Base-by-base conservation (phyloP, 129 eudicot species). In the Silybum marianum region DNA sequence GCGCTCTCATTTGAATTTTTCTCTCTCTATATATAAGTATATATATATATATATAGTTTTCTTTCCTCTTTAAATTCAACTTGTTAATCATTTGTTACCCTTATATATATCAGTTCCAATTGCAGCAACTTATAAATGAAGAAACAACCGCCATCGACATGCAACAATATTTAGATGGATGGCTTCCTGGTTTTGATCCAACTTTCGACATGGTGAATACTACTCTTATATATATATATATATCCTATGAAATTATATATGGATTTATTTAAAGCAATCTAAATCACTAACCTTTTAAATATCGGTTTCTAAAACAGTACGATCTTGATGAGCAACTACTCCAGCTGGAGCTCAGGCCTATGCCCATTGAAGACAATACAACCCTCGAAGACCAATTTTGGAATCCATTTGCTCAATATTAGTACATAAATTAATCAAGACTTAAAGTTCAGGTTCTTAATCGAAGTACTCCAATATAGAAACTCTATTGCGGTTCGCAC, bases 291-390 rank as follows among this genome's bases (percentile, higher is more conserved):
- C 28, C 4, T 65, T 22, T 69, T 65, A 10, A 9, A 22, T 22
- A 23, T 23, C 10, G 69, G 22, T 23, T 65, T 65, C 30, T 65
- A 65, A 21, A 22, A 19, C 69, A 65, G 69, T 65, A 22, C 14
- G 11, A 69, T 58, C n/a, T 58, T 7, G 66, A 58, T 18, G 72
- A 82, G 12, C 82, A 32, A 77, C 72, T 70, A 39, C 66, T 83
- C 73, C 71, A 40, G 71, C 58, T 80, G 40, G 69, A 67, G 36
- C 75, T 76, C 71, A 68, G 71, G 19, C 85, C 40, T 3, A 71
- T 14, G 9, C 72, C 68, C 12, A 0, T 58, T 83, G 32, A 40
- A 40, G 42, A 77, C 2, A 74, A 71, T 26, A 30, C 46, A 71
- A 58, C 22, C 48, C 30, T 34, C 36, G 13, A 58, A 16, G 23